Evolutionary conservation across 2,329 filamentous ascomycete genomes (phyloP), one percentile per base, ranked within the genome.

Genomic region (Huntiella moniliformis): DNA sequence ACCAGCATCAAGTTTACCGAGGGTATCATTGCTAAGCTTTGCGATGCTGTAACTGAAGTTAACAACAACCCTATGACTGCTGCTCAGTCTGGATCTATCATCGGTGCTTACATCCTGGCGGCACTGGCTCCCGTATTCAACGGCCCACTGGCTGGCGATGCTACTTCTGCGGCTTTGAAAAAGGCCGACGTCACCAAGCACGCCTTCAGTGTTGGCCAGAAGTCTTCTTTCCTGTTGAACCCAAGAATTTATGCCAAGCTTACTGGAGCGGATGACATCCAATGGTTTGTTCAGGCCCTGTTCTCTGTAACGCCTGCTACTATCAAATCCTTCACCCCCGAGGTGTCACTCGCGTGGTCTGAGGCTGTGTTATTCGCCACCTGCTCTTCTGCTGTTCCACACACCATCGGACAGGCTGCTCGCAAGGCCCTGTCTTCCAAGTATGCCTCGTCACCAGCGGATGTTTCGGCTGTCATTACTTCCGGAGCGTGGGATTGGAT

Each of bases 211-310:
- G 60, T 77, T 34, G 76, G 79, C n/a, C 77, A 83, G 0, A 94
- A 93, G 58, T 78, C 82, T 11, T 93, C 88, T 0, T 91, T 93
- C 58, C 65, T 96, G 15, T 68, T 96, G 4, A 94, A 83, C 55
- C 72, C 81, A 32, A 80, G 82, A 51, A 74, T 94, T 4, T 96
- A 91, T 61, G 77, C 79, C 34, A 95, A 94, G 57, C 56, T 94
- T 17, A 68, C 71, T 2, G 13, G 12, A 15, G 34, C 34, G 34
- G 82, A 87, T 45, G 91, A 98, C 54, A 66, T 86, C 15, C 67
- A 66, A 45, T 95, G 91, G 83, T 71, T 83, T 44, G 66, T 78
- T 37, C 73, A 76, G 52, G 79, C 85, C 28, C 65, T 96, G 42
- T 64, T 71, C 12, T 71, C 77, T 18, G 63, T 80, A 12, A 70